Evolutionary conservation across 2,329 filamentous ascomycete genomes (phyloP).

Genomic region (Pezizomycotina sp.): DNA sequence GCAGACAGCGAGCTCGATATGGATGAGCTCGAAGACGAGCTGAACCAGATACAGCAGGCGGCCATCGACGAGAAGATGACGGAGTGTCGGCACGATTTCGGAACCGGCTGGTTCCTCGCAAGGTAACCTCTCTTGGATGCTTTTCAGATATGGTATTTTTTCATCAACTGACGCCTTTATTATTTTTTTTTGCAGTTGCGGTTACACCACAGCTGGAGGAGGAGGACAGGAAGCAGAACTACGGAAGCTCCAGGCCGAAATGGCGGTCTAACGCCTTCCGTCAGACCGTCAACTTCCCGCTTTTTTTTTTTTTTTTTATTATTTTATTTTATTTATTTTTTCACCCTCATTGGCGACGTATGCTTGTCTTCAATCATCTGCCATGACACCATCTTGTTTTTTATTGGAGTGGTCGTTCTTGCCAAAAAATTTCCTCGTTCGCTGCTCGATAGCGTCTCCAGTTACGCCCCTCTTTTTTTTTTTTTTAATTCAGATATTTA

Average conservation of each 20-base stretch:
- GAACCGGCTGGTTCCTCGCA: conserved; percentile 1
- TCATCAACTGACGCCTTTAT: not conserved
- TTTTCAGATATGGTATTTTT: not conserved
- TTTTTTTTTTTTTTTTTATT: no score
- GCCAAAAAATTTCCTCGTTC: no score
- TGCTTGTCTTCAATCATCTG: no score
- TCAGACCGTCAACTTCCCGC: no score
- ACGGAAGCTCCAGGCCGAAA: conserved; percentile 82
- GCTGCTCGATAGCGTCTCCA: no score
- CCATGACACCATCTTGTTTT: no score
- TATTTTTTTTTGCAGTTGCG: conserved; percentile 17
- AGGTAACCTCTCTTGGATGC: conserved; percentile 17
- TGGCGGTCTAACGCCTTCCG: conserved; percentile 65
- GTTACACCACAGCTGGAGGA: conserved; percentile 41
- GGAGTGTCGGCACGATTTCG: conserved; percentile 52
- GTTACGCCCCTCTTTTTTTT: no score
- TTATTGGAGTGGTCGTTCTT: no score
- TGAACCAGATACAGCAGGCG: conserved; percentile 80
- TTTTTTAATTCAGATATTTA: no score
- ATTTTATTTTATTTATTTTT: no score
- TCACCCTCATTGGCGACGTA: no score
- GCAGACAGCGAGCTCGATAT: conserved; percentile 84
- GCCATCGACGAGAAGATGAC: conserved; percentile 87
- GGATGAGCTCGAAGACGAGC: conserved; percentile 67
- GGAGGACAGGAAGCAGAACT: conserved; percentile 91